Evolutionary conservation across 176 grass and related monocot species (phyloP).

Genomic region (Tuctoria greenei): DNA sequence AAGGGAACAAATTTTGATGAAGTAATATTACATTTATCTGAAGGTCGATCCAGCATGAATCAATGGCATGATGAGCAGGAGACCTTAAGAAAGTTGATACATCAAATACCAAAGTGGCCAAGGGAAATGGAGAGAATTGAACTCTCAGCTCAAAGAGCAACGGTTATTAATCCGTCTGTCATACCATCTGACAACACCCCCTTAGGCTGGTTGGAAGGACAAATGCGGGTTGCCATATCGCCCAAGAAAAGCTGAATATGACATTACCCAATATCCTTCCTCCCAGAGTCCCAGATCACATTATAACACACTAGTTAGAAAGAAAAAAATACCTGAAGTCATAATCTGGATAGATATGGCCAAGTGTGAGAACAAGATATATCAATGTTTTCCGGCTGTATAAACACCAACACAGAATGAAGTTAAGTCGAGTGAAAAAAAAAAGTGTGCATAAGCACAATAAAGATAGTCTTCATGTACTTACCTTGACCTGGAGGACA

Average conservation of each 20-base stretch:
- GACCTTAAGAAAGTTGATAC: slow-evolving; percentile 41
- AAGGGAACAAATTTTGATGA: slow-evolving; percentile 50
- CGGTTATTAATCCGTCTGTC: slow-evolving; percentile 86
- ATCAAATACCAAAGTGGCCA: slow-evolving; percentile 25
- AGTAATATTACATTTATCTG: slow-evolving; percentile 60
- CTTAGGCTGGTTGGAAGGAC: slow-evolving; percentile 67
- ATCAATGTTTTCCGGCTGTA: slow-evolving; percentile 88
- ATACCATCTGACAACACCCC: slow-evolving; percentile 99
- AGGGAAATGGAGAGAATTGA: slow-evolving; percentile 99
- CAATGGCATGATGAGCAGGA: slow-evolving; percentile 34
- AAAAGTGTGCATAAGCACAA: slow-evolving; percentile 11
- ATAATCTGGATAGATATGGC: slow-evolving; percentile 97
- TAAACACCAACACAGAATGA: slow-evolving; percentile 15
- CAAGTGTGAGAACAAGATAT: slow-evolving; percentile 88
- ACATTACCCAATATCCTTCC: slow-evolving; percentile 98
- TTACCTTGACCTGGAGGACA: slow-evolving; percentile 86
- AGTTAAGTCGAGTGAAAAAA: not conserved
- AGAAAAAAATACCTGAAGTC: slow-evolving; percentile 93
- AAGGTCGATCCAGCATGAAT: slow-evolving; percentile 41
- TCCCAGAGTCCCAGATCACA: slow-evolving; percentile 62
- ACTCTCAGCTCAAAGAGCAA: slow-evolving; percentile 99
- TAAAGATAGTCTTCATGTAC: not conserved
- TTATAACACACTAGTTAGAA: slow-evolving; percentile 23
- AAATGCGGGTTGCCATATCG: slow-evolving; percentile 71
- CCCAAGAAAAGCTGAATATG: slow-evolving; percentile 78